Evolutionary conservation across 2,329 filamentous ascomycete genomes (phyloP).

Genomic region (Acrodontium crateriforme): DNA sequence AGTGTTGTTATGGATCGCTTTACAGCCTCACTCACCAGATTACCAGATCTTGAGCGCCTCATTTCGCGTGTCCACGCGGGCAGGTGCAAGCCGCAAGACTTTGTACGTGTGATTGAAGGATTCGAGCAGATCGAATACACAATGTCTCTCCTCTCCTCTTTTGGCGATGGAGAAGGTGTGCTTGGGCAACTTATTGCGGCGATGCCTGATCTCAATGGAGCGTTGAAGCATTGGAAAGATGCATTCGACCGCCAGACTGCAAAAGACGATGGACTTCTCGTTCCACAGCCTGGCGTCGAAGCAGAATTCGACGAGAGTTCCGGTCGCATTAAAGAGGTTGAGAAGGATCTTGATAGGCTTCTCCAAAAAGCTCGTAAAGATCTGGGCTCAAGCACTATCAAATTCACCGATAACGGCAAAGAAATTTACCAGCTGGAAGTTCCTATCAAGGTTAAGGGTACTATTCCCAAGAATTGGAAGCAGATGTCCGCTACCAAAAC

Average conservation of each 20-base stretch:
- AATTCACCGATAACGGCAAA: constrained; percentile 65
- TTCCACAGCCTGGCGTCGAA: constrained; percentile 77
- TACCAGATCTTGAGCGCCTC: constrained; percentile 86
- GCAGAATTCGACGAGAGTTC: constrained; percentile 82
- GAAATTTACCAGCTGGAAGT: constrained; percentile 94
- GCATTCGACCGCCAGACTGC: constrained; percentile 79
- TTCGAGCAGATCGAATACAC: constrained; percentile 98
- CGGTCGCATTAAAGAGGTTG: constrained; percentile 60
- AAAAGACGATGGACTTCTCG: constrained; percentile 63
- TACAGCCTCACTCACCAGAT: constrained; percentile 71
- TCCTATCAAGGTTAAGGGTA: constrained; percentile 63
- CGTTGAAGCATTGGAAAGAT: constrained; percentile 73
- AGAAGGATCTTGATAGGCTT: constrained; percentile 56
- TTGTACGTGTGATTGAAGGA: constrained; percentile 82
- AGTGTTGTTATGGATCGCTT: constrained; percentile 71
- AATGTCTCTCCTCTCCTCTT: constrained; percentile 61
- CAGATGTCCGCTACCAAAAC: constrained; percentile 91
- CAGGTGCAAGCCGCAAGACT: constrained; percentile 80
- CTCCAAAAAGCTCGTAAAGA: constrained; percentile 58
- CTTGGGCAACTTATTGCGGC: constrained; percentile 68
- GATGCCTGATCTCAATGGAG: constrained; percentile 71
- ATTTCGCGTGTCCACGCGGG: constrained; percentile 91
- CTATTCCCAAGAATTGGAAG: constrained; percentile 70
- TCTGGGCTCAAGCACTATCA: constrained; percentile 53
- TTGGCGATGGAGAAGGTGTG: constrained; percentile 58